Conservation (phyloP, 2,329 filamentous ascomycete species). For the Microsporum canis region DNA sequence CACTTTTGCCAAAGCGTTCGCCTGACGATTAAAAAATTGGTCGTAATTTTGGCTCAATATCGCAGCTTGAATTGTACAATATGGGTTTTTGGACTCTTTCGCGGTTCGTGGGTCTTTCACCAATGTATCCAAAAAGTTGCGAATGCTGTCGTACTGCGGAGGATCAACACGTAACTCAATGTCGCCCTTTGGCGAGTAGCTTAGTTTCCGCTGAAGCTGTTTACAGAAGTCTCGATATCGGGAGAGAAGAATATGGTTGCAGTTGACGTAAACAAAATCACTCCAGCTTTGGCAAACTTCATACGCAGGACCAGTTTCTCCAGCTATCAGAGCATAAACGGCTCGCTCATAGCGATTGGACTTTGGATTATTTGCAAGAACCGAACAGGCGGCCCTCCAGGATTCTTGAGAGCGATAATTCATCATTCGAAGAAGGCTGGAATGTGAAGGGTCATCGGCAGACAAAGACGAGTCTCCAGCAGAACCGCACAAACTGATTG, state of each 20-base stretch:
- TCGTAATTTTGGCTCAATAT: constrained; percentile 35
- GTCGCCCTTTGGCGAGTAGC: constrained; percentile 45
- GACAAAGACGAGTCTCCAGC: constrained; percentile 23
- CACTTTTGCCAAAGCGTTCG: constrained; percentile 31
- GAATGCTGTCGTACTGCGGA: constrained; percentile 28
- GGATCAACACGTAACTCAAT: constrained; percentile 49
- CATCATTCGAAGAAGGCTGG: constrained; percentile 33
- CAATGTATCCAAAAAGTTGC: constrained; percentile 28
- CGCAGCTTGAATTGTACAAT: constrained; percentile 34
- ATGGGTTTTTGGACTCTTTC: constrained; percentile 33
- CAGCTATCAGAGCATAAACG: constrained; percentile 81
- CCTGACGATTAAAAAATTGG: constrained; percentile 31
- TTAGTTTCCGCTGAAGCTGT: constrained; percentile 33
- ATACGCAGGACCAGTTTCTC: constrained; percentile 67
- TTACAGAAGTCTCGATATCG: constrained; percentile 62
- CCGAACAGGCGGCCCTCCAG: constrained; percentile 30
- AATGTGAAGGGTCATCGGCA: constrained; percentile 23
- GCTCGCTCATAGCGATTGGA: constrained; percentile 72
- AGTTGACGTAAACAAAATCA: constrained; percentile 75
- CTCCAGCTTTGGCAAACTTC: constrained; percentile 70
- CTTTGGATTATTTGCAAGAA: constrained; percentile 49
- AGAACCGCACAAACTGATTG: constrained; percentile 62
- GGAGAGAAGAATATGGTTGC: constrained; percentile 70
- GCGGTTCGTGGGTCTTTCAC: constrained; percentile 27
- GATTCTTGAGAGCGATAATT: constrained; percentile 29